phyloP scores from a whole-genome alignment of 441 rosid species.

The Gossypium schwendimanii region DNA sequence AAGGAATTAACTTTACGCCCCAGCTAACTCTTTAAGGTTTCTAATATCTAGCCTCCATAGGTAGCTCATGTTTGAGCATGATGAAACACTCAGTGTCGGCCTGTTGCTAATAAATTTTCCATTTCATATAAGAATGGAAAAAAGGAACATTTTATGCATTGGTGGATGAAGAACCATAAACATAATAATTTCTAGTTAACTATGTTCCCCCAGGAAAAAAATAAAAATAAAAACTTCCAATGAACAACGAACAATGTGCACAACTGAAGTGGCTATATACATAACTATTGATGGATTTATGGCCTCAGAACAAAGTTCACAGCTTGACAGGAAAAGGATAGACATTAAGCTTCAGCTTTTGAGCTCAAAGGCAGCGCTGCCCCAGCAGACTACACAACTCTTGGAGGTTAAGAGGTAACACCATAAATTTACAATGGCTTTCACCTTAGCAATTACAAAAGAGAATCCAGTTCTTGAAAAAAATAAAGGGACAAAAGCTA shows the following conservation, averaged over 20 bases:
- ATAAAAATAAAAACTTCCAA: too few species aligned
- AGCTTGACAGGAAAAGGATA: neutral
- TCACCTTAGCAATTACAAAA: neutral
- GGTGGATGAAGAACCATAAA: neutral
- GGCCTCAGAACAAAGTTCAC: neutral
- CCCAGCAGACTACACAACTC: neutral
- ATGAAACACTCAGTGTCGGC: neutral
- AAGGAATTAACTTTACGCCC: neutral
- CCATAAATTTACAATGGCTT: neutral
- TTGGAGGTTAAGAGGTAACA: too few species aligned
- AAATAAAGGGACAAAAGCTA: neutral
- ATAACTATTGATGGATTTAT: neutral
- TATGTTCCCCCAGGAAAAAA: neutral
- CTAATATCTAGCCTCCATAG: neutral
- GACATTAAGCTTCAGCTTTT: neutral
- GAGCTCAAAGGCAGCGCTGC: neutral
- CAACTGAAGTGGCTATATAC: neutral
- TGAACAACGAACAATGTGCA: neutral
- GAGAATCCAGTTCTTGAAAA: neutral
- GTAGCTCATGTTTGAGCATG: neutral
- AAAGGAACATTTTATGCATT: neutral
- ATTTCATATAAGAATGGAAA: neutral
- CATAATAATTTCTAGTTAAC: neutral
- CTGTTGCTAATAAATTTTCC: neutral
- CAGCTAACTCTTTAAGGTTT: neutral